Conservation (phyloP, 495 filamentous ascomycete genomes). For the Neurospora pannonica region DNA sequence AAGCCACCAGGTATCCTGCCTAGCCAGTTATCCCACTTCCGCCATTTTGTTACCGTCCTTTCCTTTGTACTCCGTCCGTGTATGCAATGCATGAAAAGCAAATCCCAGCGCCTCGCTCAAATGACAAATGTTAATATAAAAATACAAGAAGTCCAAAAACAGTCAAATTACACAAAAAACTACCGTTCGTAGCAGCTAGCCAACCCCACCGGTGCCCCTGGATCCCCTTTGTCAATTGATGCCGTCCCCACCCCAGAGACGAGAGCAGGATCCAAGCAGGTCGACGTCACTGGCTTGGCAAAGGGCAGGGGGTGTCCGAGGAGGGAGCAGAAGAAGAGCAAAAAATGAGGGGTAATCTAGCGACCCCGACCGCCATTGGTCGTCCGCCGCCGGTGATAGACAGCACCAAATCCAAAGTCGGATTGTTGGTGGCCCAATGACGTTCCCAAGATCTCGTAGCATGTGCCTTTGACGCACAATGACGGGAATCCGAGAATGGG, state of each 20-base stretch:
- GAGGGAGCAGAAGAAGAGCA: background rate
- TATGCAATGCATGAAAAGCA: background rate
- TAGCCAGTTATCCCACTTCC: background rate
- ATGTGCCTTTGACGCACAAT: background rate
- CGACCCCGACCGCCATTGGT: background rate
- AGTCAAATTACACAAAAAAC: background rate
- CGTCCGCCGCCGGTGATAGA: background rate
- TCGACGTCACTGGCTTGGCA: slow-evolving; percentile 16
- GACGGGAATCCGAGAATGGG: background rate
- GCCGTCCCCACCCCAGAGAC: background rate
- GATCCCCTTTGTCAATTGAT: background rate
- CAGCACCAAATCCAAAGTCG: background rate
- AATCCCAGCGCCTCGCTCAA: background rate
- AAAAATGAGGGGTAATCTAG: background rate
- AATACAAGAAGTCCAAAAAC: background rate
- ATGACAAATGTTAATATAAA: background rate
- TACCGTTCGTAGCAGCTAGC: background rate
- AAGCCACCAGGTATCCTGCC: background rate
- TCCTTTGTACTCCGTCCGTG: background rate
- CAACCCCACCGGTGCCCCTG: background rate
- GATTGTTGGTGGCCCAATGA: background rate
- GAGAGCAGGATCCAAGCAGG: slow-evolving; percentile 8
- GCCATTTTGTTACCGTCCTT: background rate
- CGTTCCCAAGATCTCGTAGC: background rate
- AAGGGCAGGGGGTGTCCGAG: background rate